phyloP scores from a whole-genome alignment of 345 rosid species.

The Citrus maxima region DNA sequence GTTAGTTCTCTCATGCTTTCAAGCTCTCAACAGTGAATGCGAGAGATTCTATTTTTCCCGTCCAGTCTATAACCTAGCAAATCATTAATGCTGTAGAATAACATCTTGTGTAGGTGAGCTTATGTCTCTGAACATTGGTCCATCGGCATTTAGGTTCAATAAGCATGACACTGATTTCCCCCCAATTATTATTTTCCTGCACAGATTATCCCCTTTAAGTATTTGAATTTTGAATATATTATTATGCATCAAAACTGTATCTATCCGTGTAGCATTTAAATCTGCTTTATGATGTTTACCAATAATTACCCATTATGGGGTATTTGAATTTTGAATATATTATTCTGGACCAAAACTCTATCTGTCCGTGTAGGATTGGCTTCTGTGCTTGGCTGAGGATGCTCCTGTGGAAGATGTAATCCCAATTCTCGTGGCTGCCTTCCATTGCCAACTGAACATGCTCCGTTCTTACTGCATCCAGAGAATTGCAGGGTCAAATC shows the following conservation, averaged over 20 bases:
- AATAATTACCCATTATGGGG: too few relatives aligned
- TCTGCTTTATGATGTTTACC: neutral
- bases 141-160: neutral
- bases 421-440: constrained; percentile 35
- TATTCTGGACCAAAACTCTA: constrained; percentile 4
- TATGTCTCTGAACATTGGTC: neutral
- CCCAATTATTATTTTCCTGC: neutral
- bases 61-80: neutral
- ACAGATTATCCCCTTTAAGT: neutral
- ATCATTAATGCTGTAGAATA: neutral
- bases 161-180: neutral
- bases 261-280: too few relatives aligned
- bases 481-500: constrained; percentile 27
- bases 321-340: too few relatives aligned
- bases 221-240: too few relatives aligned
- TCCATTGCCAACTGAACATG: constrained; percentile 25
- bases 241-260: too few relatives aligned
- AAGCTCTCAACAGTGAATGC: neutral
- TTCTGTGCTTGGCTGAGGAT: constrained; percentile 26
- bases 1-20: too few relatives aligned
- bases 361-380: constrained; percentile 32
- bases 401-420: constrained; percentile 37
- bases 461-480: constrained; percentile 26
- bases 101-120: neutral
- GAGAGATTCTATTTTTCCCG: neutral